These are phyloP conservation scores for Neotropicomus parvogracilis DNA, from an alignment of 1,284 basidiomycete species.

Conservation along the genomic window DNA sequence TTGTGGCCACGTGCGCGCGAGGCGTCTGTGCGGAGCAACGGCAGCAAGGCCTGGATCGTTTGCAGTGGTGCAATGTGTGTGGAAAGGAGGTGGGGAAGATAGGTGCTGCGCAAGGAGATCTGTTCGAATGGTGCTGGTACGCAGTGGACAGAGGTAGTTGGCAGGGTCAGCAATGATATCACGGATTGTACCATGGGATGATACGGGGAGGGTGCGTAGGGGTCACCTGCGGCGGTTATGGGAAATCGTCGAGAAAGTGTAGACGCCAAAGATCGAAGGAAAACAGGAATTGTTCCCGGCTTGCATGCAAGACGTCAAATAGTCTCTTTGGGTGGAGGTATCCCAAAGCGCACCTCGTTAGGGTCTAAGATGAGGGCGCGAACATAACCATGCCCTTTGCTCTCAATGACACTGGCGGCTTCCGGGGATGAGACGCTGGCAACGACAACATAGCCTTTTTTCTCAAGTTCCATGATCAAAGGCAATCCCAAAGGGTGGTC, in stretches of 20 bases:
- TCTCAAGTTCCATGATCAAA: slow-evolving; percentile 67
- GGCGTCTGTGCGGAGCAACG: slow-evolving; percentile 64
- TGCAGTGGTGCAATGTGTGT: slow-evolving; percentile 74
- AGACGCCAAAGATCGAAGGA: slow-evolving; percentile 73
- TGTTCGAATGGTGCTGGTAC: slow-evolving; percentile 64
- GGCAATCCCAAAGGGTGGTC: slow-evolving; percentile 68
- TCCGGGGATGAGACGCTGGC: slow-evolving; percentile 67
- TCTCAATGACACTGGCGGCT: slow-evolving; percentile 60
- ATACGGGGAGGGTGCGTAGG: slow-evolving; percentile 59
- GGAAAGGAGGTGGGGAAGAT: slow-evolving; percentile 64
- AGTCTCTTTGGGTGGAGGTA: background rate
- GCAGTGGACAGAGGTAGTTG: slow-evolving; percentile 34
- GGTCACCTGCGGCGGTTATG: slow-evolving; percentile 70
- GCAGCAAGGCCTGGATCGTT: slow-evolving; percentile 70
- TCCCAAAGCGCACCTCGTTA: slow-evolving; percentile 46
- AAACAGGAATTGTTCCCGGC: slow-evolving; percentile 67
- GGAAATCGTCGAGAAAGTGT: slow-evolving; percentile 81
- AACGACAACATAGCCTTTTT: slow-evolving; percentile 76
- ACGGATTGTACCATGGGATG: slow-evolving; percentile 69
- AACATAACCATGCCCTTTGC: slow-evolving; percentile 65
- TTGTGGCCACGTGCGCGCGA: slow-evolving; percentile 50
- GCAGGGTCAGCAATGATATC: slow-evolving; percentile 65
- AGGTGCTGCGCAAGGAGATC: slow-evolving; percentile 57
- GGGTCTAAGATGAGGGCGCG: slow-evolving; percentile 77
- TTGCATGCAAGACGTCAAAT: slow-evolving; percentile 29